These are phyloP conservation scores for Pleurotus platypus DNA, from an alignment of 768 basidiomycete species.

Conservation along the genomic window DNA sequence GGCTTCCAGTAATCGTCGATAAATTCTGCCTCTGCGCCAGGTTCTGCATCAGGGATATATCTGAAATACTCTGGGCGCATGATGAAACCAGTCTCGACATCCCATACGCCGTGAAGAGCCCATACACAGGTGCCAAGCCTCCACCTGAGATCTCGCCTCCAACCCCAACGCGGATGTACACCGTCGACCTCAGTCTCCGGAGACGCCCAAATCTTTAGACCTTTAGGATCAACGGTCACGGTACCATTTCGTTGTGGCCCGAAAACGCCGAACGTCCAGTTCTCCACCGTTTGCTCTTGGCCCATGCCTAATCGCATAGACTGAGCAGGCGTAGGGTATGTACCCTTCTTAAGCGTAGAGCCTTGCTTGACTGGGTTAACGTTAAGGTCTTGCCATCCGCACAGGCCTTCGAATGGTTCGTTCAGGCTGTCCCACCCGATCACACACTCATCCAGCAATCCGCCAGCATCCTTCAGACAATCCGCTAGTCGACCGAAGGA, in stretches of 20 bases:
- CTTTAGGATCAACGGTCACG: constrained; percentile 84
- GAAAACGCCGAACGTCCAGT: constrained; percentile 74
- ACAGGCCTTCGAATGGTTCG: constrained; percentile 87
- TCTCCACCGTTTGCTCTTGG: constrained; percentile 72
- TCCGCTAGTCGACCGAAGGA: constrained; percentile 78
- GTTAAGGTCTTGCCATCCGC: constrained; percentile 63
- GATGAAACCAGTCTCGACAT: constrained; percentile 62
- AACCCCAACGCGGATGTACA: constrained; percentile 72
- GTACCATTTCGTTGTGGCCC: constrained; percentile 74
- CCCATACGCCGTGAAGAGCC: constrained; percentile 92
- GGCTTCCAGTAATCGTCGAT: constrained; percentile 78
- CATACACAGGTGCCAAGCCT: constrained; percentile 77
- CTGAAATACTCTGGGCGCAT: constrained; percentile 77
- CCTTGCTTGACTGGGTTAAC: constrained; percentile 63
- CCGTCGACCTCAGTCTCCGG: constrained; percentile 46
- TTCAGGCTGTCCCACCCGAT: constrained; percentile 98
- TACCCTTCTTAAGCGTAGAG: constrained; percentile 79
- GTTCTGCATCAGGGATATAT: constrained; percentile 30
- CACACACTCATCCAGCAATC: constrained; percentile 79
- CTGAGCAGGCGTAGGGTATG: constrained; percentile 82
- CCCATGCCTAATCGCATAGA: constrained; percentile 89
- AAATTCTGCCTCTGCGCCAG: constrained; percentile 55
- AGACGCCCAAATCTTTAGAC: constrained; percentile 73
- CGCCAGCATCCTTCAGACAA: constrained; percentile 69
- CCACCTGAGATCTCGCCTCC: constrained; percentile 73